Conservation (phyloP, 2,329 filamentous ascomycete genomes). For the Akanthomyces muscarius region DNA sequence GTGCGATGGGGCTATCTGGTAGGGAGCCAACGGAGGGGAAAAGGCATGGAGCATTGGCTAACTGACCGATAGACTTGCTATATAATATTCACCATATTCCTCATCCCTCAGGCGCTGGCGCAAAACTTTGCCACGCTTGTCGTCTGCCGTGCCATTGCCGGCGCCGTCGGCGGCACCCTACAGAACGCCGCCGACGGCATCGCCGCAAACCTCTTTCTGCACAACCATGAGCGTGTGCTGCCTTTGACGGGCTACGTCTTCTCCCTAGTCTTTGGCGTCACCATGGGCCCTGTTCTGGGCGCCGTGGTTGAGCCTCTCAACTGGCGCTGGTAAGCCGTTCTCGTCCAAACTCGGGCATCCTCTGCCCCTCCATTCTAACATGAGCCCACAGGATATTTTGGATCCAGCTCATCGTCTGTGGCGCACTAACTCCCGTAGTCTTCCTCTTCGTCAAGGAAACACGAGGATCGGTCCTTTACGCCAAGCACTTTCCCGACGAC, state of each 20-base stretch:
- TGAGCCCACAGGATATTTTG: slow-evolving; percentile 14
- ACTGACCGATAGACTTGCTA: slow-evolving; percentile 2
- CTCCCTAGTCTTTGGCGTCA: slow-evolving; percentile 17
- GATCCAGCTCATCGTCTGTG: slow-evolving; percentile 18
- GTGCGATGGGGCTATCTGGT: slow-evolving; percentile 16
- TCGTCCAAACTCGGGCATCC: neutral
- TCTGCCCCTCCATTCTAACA: neutral
- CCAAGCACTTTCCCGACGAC: neutral
- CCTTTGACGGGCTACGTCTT: slow-evolving; percentile 18
- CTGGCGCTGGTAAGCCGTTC: slow-evolving; percentile 18
- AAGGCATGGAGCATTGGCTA: neutral
- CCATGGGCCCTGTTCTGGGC: slow-evolving; percentile 19
- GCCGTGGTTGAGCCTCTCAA: slow-evolving; percentile 17
- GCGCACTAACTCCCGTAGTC: slow-evolving; percentile 9
- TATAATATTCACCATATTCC: slow-evolving; percentile 15
- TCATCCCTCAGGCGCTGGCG: slow-evolving; percentile 16
- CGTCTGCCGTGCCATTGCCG: slow-evolving; percentile 15
- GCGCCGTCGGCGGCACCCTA: slow-evolving; percentile 17
- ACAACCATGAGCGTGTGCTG: slow-evolving; percentile 12
- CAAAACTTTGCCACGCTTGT: slow-evolving; percentile 22
- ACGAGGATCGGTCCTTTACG: slow-evolving; percentile 13
- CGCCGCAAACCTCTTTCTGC: slow-evolving; percentile 18
- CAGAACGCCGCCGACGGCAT: slow-evolving; percentile 19
- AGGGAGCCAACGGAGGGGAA: too few species aligned
- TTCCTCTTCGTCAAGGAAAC: slow-evolving; percentile 8